These are phyloP conservation scores for Backusella mclennaniae DNA, from an alignment of 192 early-diverging fungal genomes.

Conservation along the genomic window DNA sequence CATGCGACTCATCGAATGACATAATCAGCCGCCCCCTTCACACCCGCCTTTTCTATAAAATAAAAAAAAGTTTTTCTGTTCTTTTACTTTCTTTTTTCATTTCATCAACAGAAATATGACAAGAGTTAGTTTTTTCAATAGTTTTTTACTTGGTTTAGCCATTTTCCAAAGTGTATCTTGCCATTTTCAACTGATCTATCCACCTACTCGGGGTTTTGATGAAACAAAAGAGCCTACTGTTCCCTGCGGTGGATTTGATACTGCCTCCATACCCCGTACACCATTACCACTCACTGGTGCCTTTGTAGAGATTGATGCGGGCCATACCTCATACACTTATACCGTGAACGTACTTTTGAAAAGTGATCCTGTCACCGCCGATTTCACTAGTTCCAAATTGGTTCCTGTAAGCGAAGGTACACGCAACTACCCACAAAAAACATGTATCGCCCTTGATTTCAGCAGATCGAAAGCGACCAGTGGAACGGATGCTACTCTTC, in stretches of 20 bases:
- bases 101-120: neutral
- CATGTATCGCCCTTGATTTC: slow-evolving; percentile 42
- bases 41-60: neutral
- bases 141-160: slow-evolving; percentile 8
- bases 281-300: slow-evolving; percentile 43
- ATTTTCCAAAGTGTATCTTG: slow-evolving; percentile 37
- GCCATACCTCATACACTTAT: slow-evolving; percentile 38
- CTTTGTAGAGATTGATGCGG: slow-evolving; percentile 41
- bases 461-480: slow-evolving; percentile 34
- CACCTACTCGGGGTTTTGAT: slow-evolving; percentile 42
- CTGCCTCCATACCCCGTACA: slow-evolving; percentile 31
- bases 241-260: slow-evolving; percentile 50
- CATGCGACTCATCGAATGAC: neutral
- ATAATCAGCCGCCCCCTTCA: neutral
- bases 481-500: slow-evolving; percentile 50
- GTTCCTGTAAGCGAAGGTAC: slow-evolving; percentile 19
- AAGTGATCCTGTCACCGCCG: slow-evolving; percentile 39
- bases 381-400: slow-evolving; percentile 32
- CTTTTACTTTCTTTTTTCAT: neutral
- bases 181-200: slow-evolving; percentile 49
- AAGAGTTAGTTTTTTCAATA: neutral
- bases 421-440: slow-evolving; percentile 32
- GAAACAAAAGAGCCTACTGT: slow-evolving; percentile 43
- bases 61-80: neutral
- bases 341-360: slow-evolving; percentile 40